Evolutionary conservation across 1,139 yeast species (phyloP).

Genomic region (Williopsis jadinii): DNA sequence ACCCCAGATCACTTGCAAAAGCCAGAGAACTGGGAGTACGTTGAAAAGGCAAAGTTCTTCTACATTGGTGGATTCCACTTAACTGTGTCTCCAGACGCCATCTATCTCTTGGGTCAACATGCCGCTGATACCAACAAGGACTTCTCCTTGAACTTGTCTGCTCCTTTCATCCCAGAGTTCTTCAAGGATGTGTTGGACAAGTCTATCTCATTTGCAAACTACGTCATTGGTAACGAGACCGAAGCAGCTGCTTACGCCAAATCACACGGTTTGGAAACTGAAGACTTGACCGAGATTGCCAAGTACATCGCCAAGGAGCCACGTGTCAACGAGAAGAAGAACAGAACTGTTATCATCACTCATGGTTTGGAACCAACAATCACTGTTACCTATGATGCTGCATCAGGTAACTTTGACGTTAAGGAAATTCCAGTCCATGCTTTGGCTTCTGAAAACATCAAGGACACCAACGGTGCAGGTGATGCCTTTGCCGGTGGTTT

Average conservation of each 20-base stretch:
- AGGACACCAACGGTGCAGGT: conserved; percentile 98
- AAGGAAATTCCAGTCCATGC: conserved; percentile 62
- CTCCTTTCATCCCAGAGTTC: conserved; percentile 94
- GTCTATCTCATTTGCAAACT: conserved; percentile 82
- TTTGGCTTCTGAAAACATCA: conserved; percentile 58
- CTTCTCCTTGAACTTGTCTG: conserved; percentile 82
- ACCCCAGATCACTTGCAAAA: conserved; percentile 79
- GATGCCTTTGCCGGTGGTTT: conserved; percentile 99
- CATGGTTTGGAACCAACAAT: conserved; percentile 91
- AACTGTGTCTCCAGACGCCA: conserved; percentile 96
- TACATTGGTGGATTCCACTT: conserved; percentile 98
- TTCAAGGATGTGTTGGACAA: conserved; percentile 87
- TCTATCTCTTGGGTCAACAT: conserved; percentile 81
- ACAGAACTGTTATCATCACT: conserved; percentile 85
- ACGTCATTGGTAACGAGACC: conserved; percentile 89
- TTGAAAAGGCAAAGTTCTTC: conserved; percentile 72
- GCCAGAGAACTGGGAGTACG: conserved; percentile 86
- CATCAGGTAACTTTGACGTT: conserved; percentile 38
- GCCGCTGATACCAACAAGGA: conserved; percentile 83
- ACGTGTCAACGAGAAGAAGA: conserved; percentile 61
- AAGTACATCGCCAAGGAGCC: conserved; percentile 74
- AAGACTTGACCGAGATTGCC: conserved; percentile 72
- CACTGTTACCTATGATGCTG: conserved; percentile 50
- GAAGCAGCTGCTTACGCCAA: conserved; percentile 96
- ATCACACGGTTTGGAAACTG: conserved; percentile 58